phyloP scores from a whole-genome alignment of 441 rosid species.

The Syzygium syzygioides region DNA sequence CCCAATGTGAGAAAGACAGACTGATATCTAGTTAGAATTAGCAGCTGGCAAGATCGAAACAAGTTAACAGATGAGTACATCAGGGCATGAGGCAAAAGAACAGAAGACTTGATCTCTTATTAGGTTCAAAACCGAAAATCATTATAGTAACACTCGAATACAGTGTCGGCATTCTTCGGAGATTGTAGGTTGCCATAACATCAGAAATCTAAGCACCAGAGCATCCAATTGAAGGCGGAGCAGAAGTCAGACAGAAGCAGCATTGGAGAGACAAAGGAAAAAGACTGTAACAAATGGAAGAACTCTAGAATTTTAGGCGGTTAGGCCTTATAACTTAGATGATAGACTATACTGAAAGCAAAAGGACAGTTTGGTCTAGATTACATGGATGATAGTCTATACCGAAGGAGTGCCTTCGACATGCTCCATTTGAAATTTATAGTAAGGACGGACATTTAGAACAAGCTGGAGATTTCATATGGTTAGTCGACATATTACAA shows the following conservation, averaged over 20 bases:
- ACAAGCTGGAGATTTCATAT: background rate
- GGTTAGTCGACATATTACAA: background rate
- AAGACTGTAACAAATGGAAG: background rate
- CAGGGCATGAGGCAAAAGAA: background rate
- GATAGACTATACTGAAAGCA: background rate
- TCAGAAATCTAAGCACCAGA: background rate
- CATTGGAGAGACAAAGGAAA: background rate
- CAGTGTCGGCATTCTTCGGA: background rate
- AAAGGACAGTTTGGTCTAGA: background rate
- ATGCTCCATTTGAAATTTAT: background rate
- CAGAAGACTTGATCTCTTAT: background rate
- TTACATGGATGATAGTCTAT: background rate
- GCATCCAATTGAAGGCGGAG: background rate
- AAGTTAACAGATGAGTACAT: background rate
- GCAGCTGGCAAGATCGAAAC: background rate
- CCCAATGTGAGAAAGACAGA: background rate
- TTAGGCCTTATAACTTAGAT: background rate
- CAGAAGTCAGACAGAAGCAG: background rate
- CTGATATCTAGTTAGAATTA: background rate
- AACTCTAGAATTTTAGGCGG: background rate
- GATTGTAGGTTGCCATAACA: background rate
- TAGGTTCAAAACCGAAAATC: background rate
- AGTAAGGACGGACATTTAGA: background rate
- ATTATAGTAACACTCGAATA: background rate
- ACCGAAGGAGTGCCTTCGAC: background rate